Evolutionary conservation across 2,329 filamentous ascomycete species (phyloP).

Genomic region (Nemania diffusa): DNA sequence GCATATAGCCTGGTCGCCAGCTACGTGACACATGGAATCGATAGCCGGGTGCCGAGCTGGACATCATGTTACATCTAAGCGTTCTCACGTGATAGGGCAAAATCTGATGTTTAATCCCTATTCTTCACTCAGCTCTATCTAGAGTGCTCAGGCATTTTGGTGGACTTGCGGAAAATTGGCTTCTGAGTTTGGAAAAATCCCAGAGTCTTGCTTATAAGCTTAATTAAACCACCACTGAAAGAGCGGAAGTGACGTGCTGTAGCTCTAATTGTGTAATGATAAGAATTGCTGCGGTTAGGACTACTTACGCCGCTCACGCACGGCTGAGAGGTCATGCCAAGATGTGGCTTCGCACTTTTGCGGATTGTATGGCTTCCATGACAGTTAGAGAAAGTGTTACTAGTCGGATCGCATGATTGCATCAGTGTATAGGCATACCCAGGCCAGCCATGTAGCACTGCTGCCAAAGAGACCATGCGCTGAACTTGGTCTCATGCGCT

Average conservation of each 20-base stretch:
- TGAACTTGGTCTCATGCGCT: constrained; percentile 1
- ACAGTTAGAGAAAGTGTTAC: background rate
- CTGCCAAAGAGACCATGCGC: background rate
- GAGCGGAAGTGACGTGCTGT: background rate
- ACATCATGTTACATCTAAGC: constrained; percentile 7
- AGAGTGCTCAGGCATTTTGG: background rate
- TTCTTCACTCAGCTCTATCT: background rate
- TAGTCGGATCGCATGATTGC: background rate
- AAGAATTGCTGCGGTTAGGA: background rate
- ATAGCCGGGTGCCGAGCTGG: background rate
- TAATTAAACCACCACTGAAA: background rate
- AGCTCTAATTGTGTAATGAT: background rate
- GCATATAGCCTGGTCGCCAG: background rate
- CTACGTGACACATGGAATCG: background rate
- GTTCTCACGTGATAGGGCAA: constrained; percentile 16
- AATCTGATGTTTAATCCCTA: background rate
- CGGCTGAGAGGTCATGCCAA: too few species aligned
- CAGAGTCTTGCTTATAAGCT: background rate
- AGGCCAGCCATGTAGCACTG: constrained; percentile 7
- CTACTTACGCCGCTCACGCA: background rate
- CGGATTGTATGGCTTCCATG: background rate
- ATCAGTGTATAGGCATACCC: background rate
- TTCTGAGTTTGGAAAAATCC: background rate
- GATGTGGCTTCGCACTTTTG: background rate
- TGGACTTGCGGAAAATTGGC: background rate